A percentile compares a stretch with the other conserved stretches of the same genome.
Conservation (phyloP, 257 asterid genomes). For the Nicotiana noctiflora region DNA sequence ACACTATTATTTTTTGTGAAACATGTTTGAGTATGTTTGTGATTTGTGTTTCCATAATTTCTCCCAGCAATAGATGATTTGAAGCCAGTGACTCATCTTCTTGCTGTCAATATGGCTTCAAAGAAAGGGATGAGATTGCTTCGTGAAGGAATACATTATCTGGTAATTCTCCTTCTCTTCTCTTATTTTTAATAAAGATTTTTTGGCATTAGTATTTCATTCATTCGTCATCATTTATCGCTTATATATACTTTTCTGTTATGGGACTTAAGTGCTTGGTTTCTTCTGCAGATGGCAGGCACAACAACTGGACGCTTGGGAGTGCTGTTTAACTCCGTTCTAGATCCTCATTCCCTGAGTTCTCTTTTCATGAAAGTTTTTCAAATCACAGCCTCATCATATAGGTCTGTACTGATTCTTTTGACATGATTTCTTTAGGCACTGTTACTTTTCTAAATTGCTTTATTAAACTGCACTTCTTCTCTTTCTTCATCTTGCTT, state of each 20-base stretch:
- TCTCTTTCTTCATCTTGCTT: background rate
- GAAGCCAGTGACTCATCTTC: constrained; percentile 98
- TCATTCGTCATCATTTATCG: background rate
- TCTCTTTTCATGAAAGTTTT: constrained; percentile 55
- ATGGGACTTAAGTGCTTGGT: constrained; percentile 14
- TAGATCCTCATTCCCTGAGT: constrained; percentile 41
- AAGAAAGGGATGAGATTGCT: constrained; percentile 85
- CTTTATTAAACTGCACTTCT: background rate
- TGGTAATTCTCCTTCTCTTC: constrained; percentile 45
- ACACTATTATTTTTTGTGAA: constrained; percentile 12
- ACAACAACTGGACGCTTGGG: constrained; percentile 77
- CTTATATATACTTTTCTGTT: background rate
- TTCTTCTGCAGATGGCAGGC: constrained; percentile 64
- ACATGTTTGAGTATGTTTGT: constrained; percentile 20
- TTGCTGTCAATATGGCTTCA: constrained; percentile 62
- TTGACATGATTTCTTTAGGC: background rate
- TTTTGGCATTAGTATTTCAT: background rate
- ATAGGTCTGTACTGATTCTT: constrained; percentile 38
- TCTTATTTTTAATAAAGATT: background rate
- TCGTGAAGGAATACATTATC: constrained; percentile 80
- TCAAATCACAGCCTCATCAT: constrained; percentile 61
- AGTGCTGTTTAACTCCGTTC: constrained; percentile 56
- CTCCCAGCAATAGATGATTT: constrained; percentile 78
- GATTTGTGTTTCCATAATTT: constrained; percentile 18
- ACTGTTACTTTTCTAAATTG: background rate